Conservation (phyloP, 129 eudicot species). For the Pseudognaphalium luteoalbum region DNA sequence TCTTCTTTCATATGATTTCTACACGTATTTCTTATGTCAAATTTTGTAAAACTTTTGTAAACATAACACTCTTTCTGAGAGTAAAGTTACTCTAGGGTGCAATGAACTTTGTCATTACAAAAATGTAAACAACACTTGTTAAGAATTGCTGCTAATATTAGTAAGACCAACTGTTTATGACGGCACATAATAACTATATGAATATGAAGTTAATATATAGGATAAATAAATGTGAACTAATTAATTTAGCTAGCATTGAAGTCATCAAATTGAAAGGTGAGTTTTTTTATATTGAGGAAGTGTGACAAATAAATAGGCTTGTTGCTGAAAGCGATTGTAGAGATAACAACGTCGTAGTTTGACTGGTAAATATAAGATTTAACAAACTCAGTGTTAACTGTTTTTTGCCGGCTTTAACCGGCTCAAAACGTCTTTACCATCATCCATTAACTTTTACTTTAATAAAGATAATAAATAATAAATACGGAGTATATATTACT, state of each 20-base stretch:
- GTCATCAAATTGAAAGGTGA: constrained; percentile 20
- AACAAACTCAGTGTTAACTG: neutral
- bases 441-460: neutral
- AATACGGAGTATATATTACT: too few relatives aligned
- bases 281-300: constrained; percentile 1
- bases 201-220: too few relatives aligned
- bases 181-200: neutral
- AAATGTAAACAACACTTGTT: too few relatives aligned
- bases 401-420: constrained; percentile 20
- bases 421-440: constrained; percentile 17
- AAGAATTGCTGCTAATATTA: neutral
- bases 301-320: constrained; percentile 14
- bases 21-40: too few relatives aligned
- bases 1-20: too few relatives aligned
- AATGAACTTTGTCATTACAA: too few relatives aligned
- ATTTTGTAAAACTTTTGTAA: too few relatives aligned
- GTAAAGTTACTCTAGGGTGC: too few relatives aligned
- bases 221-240: neutral
- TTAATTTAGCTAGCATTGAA: constrained; percentile 10
- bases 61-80: too few relatives aligned
- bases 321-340: constrained; percentile 23
- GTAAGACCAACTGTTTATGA: neutral
- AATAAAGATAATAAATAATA: too few relatives aligned
- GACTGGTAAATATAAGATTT: constrained; percentile 5
- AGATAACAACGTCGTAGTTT: constrained; percentile 16